Base-by-base conservation (phyloP, 805 yeast species). In the Barnettozyma vustinii region DNA sequence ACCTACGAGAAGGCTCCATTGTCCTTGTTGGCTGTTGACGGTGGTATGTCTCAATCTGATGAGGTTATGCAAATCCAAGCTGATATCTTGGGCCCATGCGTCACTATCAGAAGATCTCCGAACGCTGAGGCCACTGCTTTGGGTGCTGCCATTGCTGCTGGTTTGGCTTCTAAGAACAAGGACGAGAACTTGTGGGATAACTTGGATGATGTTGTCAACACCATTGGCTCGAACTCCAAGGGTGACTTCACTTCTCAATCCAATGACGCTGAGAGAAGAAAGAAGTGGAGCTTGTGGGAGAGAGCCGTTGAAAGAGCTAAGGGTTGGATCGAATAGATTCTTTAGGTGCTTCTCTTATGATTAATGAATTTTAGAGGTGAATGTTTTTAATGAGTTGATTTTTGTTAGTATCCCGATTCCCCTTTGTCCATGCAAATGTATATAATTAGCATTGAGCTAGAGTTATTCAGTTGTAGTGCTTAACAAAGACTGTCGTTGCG, bases 101-200 rank as follows among this genome's bases (percentile, higher is more conserved):
- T 84, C 36, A 80, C 83, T 25, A 92, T 91, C 40, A 78, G 80
- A 57, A 76, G 97, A 59, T 90, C 97, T 1, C 77, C 80, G 30
- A 86, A 84, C 65, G 73, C 88, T 33, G 98, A 91, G 68, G 89
- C 96, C 63, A 91, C 97, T 5, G 97, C 97, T 0, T 75, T 91
- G 53, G 98, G 98, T 26, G 96, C 96, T 8, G 97, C 97, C 5
- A 86, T 92, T 56, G 97, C 97, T 26, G 96, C 98, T 3, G 96
- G 97, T 12, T 71, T 90, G 59, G 80, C 73, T 7, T 59, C 61
- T 46, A 59, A 68, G 48, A 71, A 79, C 15, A 70, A 80, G 13
- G 67, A 72, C 21, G 79, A 81, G 19, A 76, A 87, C 49, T 66
- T 89, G 42, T 91, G 97, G 96, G 74, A 74, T 49, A 79, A 81